phyloP scores from a whole-genome alignment of 106 monocot genomes.

The Dactylorhiza incarnata region DNA sequence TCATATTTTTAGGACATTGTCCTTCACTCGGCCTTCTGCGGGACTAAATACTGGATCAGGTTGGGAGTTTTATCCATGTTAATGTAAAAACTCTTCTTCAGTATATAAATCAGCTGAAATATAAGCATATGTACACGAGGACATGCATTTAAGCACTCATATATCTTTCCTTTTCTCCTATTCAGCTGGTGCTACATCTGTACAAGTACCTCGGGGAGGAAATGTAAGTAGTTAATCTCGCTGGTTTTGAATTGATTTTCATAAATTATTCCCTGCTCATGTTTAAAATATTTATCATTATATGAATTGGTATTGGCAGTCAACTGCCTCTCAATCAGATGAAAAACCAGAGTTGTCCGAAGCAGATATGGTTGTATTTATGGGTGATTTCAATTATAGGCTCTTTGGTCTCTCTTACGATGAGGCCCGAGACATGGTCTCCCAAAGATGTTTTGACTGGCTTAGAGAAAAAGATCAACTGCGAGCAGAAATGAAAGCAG shows the following conservation, averaged over 20 bases:
- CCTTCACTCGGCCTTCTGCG: slow-evolving; percentile 43
- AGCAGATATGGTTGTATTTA: slow-evolving; percentile 63
- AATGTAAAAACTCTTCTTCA: neutral
- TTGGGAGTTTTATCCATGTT: slow-evolving; percentile 8
- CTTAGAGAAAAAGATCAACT: slow-evolving; percentile 76
- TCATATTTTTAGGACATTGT: slow-evolving; percentile 50
- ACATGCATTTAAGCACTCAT: neutral
- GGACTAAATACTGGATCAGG: slow-evolving; percentile 42
- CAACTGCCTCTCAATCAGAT: slow-evolving; percentile 34
- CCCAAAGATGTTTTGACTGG: slow-evolving; percentile 79
- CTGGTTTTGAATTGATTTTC: slow-evolving; percentile 1
- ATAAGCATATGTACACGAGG: neutral
- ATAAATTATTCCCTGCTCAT: neutral
- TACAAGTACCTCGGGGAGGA: slow-evolving; percentile 31
- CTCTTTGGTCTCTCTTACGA: slow-evolving; percentile 54
- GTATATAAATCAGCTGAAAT: neutral
- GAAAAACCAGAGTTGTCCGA: slow-evolving; percentile 61
- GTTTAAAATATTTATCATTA: neutral
- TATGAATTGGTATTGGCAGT: slow-evolving; percentile 21
- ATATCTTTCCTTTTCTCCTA: slow-evolving; percentile 1
- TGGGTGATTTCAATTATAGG: slow-evolving; percentile 77
- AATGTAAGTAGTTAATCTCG: slow-evolving; percentile 30
- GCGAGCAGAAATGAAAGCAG: slow-evolving; percentile 61
- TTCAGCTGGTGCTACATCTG: slow-evolving; percentile 46
- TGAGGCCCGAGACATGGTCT: slow-evolving; percentile 75